Evolutionary conservation across 176 grass and related monocot genomes (phyloP).

Genomic region (Bromus sterilis): DNA sequence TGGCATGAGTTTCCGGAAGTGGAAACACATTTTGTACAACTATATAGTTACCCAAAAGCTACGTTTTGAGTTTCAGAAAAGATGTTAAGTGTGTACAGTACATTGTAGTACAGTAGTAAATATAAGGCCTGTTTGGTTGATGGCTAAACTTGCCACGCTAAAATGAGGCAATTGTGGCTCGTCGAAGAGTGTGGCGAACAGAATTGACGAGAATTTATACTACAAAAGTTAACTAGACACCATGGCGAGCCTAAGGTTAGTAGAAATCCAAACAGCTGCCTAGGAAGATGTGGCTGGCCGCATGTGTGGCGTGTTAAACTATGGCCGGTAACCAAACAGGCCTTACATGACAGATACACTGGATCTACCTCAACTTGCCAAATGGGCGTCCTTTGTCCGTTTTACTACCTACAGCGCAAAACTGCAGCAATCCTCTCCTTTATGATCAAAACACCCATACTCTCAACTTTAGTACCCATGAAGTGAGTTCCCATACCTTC

Average conservation of each 20-base stretch:
- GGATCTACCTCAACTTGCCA: neutral
- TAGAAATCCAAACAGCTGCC: too few species aligned
- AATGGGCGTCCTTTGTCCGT: neutral
- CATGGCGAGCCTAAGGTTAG: too few species aligned
- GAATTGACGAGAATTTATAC: too few species aligned
- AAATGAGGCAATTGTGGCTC: too few species aligned
- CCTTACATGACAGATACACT: neutral
- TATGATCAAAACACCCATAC: constrained; percentile 23
- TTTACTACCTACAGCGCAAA: neutral
- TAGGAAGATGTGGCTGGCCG: too few species aligned
- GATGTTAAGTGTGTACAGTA: neutral
- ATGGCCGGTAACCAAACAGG: too few species aligned
- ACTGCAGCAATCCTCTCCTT: neutral
- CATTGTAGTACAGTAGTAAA: too few species aligned
- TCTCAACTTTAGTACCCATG: neutral
- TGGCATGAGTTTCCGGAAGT: neutral
- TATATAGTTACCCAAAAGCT: neutral
- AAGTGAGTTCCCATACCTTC: constrained; percentile 17
- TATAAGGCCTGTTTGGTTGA: too few species aligned
- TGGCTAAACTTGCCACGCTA: too few species aligned
- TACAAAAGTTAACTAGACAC: too few species aligned
- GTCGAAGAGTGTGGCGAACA: too few species aligned
- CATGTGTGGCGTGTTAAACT: too few species aligned
- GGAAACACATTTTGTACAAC: neutral
- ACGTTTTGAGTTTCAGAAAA: neutral